These are phyloP conservation scores for Phytophthora aleatoria DNA, from an alignment of 352 stramenopile genomes.

Conservation along the genomic window DNA sequence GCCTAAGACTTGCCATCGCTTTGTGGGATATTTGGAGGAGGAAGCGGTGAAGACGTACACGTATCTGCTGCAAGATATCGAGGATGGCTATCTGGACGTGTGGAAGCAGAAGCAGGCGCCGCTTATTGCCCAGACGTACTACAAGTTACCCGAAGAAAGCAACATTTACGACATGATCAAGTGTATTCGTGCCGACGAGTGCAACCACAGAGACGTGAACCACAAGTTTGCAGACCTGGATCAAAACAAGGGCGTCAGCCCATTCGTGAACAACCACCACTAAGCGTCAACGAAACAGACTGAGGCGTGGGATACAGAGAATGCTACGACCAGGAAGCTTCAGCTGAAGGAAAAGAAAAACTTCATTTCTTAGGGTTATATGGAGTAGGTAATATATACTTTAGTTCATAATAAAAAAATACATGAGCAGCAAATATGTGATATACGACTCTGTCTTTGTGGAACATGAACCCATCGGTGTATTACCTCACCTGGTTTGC, in stretches of 20 bases:
- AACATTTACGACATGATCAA: conserved; percentile 85
- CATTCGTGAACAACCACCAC: conserved; percentile 36
- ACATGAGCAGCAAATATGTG: no score
- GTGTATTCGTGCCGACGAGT: conserved; percentile 86
- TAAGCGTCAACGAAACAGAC: conserved; percentile 1
- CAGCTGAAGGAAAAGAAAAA: neutral
- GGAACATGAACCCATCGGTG: no score
- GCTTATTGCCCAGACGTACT: conserved; percentile 85
- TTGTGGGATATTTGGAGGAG: conserved; percentile 93
- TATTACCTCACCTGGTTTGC: no score
- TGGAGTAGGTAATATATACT: no score
- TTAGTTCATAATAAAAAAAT: no score
- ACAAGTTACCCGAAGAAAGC: conserved; percentile 72
- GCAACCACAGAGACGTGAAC: conserved; percentile 90
- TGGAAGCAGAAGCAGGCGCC: conserved; percentile 74
- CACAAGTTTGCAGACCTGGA: conserved; percentile 72
- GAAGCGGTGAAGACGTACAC: conserved; percentile 92
- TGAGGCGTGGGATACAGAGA: neutral
- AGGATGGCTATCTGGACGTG: conserved; percentile 66
- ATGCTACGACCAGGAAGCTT: neutral
- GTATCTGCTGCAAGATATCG: conserved; percentile 87
- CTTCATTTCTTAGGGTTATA: no score
- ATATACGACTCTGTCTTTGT: no score
- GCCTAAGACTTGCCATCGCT: conserved; percentile 87
- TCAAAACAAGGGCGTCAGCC: conserved; percentile 57